Conservation (phyloP, 352 stramenopile species). For the Phytophthora tubulina region DNA sequence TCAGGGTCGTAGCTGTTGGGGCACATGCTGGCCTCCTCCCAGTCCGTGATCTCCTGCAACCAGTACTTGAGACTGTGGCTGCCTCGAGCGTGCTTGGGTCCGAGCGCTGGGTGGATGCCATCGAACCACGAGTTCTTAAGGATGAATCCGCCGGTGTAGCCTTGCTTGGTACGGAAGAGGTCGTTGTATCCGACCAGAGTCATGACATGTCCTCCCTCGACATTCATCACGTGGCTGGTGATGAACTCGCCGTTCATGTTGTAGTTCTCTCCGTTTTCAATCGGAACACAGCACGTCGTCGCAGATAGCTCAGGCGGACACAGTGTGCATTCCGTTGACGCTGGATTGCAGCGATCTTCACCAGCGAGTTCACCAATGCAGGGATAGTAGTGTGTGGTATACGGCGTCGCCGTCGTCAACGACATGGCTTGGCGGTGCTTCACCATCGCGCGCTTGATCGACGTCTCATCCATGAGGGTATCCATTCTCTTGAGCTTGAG, state of each 20-base stretch:
- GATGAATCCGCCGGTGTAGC: slow-evolving; percentile 74
- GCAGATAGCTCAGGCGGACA: slow-evolving; percentile 58
- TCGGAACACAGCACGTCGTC: slow-evolving; percentile 66
- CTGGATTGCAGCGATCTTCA: slow-evolving; percentile 64
- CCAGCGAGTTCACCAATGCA: slow-evolving; percentile 60
- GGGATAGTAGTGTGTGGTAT: slow-evolving; percentile 72
- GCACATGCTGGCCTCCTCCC: slow-evolving; percentile 74
- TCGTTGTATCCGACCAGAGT: slow-evolving; percentile 80
- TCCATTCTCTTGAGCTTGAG: slow-evolving; percentile 60
- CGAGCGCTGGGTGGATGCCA: slow-evolving; percentile 64
- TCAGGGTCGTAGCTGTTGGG: slow-evolving; percentile 76
- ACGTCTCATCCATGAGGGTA: slow-evolving; percentile 48
- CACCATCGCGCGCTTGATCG: slow-evolving; percentile 58
- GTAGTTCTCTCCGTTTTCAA: slow-evolving; percentile 56
- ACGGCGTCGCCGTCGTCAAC: slow-evolving; percentile 64
- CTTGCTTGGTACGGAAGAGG: slow-evolving; percentile 64
- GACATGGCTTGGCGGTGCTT: slow-evolving; percentile 56
- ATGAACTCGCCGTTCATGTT: slow-evolving; percentile 81
- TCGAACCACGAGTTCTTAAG: slow-evolving; percentile 87
- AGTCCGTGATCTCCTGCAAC: slow-evolving; percentile 77
- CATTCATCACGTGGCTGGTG: slow-evolving; percentile 56
- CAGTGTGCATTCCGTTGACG: slow-evolving; percentile 56
- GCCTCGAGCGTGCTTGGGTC: slow-evolving; percentile 64
- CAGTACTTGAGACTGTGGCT: slow-evolving; percentile 80
- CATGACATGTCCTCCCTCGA: slow-evolving; percentile 74